Percentiles rank a stretch among this genome's conserved stretches.
Conservation (phyloP, 2,329 filamentous ascomycete genomes). For the Talaromyces sp. region DNA sequence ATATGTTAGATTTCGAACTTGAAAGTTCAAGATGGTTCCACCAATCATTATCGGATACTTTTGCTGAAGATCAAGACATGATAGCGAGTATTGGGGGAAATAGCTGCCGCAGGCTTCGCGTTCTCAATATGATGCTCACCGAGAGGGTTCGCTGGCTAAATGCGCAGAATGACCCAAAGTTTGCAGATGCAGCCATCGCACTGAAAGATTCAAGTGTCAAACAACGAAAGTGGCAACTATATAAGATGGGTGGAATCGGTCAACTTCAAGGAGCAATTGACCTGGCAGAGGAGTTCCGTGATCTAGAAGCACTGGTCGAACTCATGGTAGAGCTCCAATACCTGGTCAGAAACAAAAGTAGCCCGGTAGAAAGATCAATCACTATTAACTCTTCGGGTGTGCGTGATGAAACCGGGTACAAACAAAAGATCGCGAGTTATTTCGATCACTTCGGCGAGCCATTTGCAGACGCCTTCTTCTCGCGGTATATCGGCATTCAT, state of each 20-base stretch:
- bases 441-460: slow-evolving; percentile 50
- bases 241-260: slow-evolving; percentile 50
- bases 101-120: slow-evolving; percentile 53
- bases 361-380: not conserved
- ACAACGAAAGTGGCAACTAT: slow-evolving; percentile 47
- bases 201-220: slow-evolving; percentile 45
- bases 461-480: slow-evolving; percentile 70
- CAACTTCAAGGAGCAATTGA: slow-evolving; percentile 57
- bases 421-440: slow-evolving; percentile 43
- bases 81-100: slow-evolving; percentile 51
- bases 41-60: slow-evolving; percentile 29
- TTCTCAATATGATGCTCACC: slow-evolving; percentile 57
- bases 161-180: slow-evolving; percentile 50
- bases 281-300: slow-evolving; percentile 60
- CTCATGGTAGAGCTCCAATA: slow-evolving; percentile 43
- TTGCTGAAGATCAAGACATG: slow-evolving; percentile 31
- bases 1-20: slow-evolving; percentile 41
- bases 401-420: slow-evolving; percentile 32
- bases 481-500: slow-evolving; percentile 67
- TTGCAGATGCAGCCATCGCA: slow-evolving; percentile 47
- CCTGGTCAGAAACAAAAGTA: slow-evolving; percentile 29
- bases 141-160: slow-evolving; percentile 60
- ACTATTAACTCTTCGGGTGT: slow-evolving; percentile 14
- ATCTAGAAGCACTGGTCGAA: slow-evolving; percentile 61
- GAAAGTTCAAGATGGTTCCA: slow-evolving; percentile 41